Evolutionary conservation across 352 stramenopile genomes (phyloP), one percentile per base, ranked within the genome.

Genomic region (Phytophthora niederhauseri): DNA sequence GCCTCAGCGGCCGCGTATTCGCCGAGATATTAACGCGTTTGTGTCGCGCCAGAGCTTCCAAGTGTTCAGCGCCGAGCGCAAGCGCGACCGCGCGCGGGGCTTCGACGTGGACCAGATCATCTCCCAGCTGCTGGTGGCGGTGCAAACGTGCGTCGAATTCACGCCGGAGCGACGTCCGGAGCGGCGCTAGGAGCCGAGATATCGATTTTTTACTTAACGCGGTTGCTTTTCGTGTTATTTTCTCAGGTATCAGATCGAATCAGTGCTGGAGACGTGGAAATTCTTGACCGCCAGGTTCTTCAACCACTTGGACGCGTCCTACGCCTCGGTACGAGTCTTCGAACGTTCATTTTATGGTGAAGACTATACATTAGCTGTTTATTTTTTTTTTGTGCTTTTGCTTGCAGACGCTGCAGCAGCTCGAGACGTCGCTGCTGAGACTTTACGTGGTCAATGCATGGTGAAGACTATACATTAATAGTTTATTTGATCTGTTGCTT

Each of bases 31-130:
- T 66, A 57, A 64, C 36, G 0, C 2, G 30, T 49, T 45, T 56
- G 5, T 69, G 38, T 26, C 46, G 26, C 34, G 12, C 41, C 59
- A 90, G 79, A 95, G 82, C 57, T 95, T 95, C 61, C 87, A 93
- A 73, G 78, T 80, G 51, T 92, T 95, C 57, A 81, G 61, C 31
- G 72, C 76, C 30, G 87, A 95, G 70, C 81, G 85, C 65, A 91
- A 91, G 73, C 82, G 83, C 63, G 85, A 93, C 69, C 85, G 80
- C 61, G 64, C 77, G 30, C 81, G 84, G 34, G 84, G 82, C 57
- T 93, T 95, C 64, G 87, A 95, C 59, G 85, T 90, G 28, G 87
- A 92, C 56, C 83, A 92, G 66, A 81, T 95, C 72, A 76, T 92
- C 31, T 70, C 77, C 8, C 87, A 95, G 59, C 56, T 95, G 31